phyloP scores from a whole-genome alignment of 202 grass and related monocot species.

The Saccharum hybrid region DNA sequence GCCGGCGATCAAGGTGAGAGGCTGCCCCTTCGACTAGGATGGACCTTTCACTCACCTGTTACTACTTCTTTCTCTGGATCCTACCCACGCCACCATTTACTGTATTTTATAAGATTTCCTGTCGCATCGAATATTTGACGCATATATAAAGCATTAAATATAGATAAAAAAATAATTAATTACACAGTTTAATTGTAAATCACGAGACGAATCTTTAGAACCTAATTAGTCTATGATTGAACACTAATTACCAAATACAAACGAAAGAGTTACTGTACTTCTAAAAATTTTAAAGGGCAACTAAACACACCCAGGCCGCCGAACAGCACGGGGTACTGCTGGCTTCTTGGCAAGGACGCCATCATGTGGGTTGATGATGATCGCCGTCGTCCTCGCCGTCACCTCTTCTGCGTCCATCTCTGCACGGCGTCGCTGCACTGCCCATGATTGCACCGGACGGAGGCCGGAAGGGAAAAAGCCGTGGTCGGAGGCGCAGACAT shows the following conservation, averaged over 20 bases:
- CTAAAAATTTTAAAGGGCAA: too few relatives aligned
- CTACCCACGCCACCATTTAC: conserved; percentile 8
- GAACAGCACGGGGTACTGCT: background rate
- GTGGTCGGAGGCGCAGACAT: conserved; percentile 28
- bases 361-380: conserved; percentile 32
- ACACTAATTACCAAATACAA: too few relatives aligned
- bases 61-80: too few relatives aligned
- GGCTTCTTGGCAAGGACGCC: background rate
- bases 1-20: background rate
- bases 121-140: too few relatives aligned
- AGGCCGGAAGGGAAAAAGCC: conserved; percentile 17
- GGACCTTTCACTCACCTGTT: background rate
- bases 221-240: too few relatives aligned
- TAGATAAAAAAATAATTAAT: too few relatives aligned
- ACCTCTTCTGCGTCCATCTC: background rate
- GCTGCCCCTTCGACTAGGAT: background rate
- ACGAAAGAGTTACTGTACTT: too few relatives aligned
- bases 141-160: too few relatives aligned
- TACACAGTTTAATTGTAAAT: too few relatives aligned
- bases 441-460: conserved; percentile 45
- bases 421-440: background rate
- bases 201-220: too few relatives aligned
- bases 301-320: background rate
- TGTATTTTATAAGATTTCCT: too few relatives aligned
- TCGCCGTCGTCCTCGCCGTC: conserved; percentile 13